Percentiles rank a stretch among this genome's conserved stretches.
These are phyloP conservation scores for Phytopythium sindhum DNA, from an alignment of 352 stramenopile genomes.

Conservation along the genomic window DNA sequence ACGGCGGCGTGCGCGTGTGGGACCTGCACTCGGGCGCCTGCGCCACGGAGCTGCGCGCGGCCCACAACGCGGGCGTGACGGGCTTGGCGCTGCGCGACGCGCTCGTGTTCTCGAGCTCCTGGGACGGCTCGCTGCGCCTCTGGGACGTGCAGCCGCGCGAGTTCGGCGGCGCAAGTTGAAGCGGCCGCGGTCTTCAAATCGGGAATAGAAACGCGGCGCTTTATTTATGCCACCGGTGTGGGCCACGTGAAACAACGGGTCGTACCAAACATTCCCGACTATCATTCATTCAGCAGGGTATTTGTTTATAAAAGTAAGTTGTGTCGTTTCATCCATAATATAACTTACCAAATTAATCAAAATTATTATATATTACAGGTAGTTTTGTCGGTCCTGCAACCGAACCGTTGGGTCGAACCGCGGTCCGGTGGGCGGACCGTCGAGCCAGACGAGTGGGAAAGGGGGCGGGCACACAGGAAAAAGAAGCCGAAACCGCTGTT, in stretches of 20 bases:
- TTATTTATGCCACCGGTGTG: not conserved
- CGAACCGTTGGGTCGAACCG: not conserved
- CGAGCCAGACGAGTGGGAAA: conserved; percentile 2
- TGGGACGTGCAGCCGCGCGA: conserved; percentile 40
- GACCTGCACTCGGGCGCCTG: conserved; percentile 79
- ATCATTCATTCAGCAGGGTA: no score
- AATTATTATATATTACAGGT: not conserved
- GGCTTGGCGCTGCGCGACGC: conserved; percentile 57
- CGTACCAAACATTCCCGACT: no score
- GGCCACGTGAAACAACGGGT: no score
- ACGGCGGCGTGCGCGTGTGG: conserved; percentile 70
- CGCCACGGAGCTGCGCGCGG: conserved; percentile 42
- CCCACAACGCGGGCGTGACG: conserved; percentile 64
- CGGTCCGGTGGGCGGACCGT: not conserved
- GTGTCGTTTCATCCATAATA: not conserved
- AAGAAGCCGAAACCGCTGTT: not conserved
- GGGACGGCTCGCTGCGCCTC: conserved; percentile 67
- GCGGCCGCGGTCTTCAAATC: not conserved
- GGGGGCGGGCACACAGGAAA: not conserved
- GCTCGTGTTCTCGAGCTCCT: conserved; percentile 66
- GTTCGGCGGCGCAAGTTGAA: not conserved
- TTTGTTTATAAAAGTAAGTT: not conserved
- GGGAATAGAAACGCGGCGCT: not conserved
- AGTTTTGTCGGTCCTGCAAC: not conserved
- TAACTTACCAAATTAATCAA: not conserved